Conservation (phyloP, 352 stramenopile genomes). For the Globisporangium nagaii region DNA sequence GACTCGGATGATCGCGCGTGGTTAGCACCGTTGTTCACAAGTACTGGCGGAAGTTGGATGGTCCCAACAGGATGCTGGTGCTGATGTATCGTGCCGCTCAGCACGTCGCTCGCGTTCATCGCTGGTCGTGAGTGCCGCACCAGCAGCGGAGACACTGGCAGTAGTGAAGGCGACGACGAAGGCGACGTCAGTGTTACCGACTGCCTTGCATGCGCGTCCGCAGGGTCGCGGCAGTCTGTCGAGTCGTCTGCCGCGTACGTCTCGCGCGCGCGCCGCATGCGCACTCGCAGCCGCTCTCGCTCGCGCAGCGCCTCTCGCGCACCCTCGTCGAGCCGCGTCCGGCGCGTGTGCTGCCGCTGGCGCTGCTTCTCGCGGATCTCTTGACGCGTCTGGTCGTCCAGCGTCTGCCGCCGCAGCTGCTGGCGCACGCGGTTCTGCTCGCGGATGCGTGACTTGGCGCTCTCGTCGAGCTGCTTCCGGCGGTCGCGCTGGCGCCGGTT, state of each 20-base stretch:
- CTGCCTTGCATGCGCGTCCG: no score
- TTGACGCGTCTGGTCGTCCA: constrained; percentile 33
- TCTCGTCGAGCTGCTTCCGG: constrained; percentile 37
- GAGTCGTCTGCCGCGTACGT: constrained; percentile 1
- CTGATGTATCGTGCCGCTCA: constrained; percentile 2
- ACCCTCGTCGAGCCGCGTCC: constrained; percentile 35
- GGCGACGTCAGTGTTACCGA: background rate
- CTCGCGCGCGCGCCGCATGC: constrained; percentile 20
- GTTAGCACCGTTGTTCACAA: constrained; percentile 7
- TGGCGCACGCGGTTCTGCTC: constrained; percentile 63
- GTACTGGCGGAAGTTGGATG: constrained; percentile 10
- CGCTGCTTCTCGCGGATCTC: constrained; percentile 39
- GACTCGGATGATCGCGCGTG: constrained; percentile 1
- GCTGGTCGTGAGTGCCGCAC: background rate
- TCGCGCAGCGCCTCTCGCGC: constrained; percentile 33
- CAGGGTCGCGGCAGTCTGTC: background rate
- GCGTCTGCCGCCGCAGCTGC: constrained; percentile 33
- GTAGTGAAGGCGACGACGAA: background rate
- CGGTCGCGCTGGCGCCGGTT: constrained; percentile 37
- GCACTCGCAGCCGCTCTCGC: constrained; percentile 41
- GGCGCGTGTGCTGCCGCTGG: constrained; percentile 31
- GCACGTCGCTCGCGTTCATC: constrained; percentile 9
- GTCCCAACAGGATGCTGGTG: background rate
- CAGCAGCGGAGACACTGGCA: background rate
- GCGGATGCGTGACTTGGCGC: constrained; percentile 25